Conservation (phyloP, 2,329 filamentous ascomycete genomes). For the Pyricularia sp. region DNA sequence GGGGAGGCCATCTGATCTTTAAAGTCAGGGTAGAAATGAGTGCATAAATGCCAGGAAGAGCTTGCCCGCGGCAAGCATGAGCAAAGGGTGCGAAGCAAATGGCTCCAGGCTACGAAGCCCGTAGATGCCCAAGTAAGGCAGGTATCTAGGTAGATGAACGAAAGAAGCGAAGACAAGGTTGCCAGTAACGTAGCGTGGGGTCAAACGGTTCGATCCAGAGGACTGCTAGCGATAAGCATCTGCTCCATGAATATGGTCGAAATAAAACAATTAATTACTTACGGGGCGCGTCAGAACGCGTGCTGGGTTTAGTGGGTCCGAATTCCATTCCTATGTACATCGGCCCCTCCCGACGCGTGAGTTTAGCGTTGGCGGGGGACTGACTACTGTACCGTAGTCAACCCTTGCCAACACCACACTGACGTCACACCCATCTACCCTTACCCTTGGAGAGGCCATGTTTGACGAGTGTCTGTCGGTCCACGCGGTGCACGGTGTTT, state of each 20-base stretch:
- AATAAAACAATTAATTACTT: background rate
- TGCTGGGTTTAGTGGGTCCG: background rate
- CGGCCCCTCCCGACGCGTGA: background rate
- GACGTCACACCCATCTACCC: background rate
- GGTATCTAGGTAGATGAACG: background rate
- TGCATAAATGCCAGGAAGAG: background rate
- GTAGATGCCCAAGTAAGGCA: background rate
- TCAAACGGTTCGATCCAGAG: background rate
- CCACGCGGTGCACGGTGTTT: background rate
- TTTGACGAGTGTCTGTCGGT: no score
- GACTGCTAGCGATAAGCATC: background rate
- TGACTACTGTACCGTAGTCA: background rate
- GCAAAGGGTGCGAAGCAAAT: background rate
- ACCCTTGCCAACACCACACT: background rate
- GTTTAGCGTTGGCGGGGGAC: background rate
- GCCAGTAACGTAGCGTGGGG: background rate
- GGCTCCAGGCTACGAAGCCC: background rate
- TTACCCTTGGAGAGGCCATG: background rate
- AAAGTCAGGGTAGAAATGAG: background rate
- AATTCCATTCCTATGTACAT: background rate
- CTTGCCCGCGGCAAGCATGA: background rate
- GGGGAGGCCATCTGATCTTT: conserved; percentile 4
- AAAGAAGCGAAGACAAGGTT: background rate
- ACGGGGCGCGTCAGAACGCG: background rate
- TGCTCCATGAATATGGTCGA: background rate